phyloP scores from a whole-genome alignment of 495 filamentous ascomycete genomes.

The Xylaria cubensis region DNA sequence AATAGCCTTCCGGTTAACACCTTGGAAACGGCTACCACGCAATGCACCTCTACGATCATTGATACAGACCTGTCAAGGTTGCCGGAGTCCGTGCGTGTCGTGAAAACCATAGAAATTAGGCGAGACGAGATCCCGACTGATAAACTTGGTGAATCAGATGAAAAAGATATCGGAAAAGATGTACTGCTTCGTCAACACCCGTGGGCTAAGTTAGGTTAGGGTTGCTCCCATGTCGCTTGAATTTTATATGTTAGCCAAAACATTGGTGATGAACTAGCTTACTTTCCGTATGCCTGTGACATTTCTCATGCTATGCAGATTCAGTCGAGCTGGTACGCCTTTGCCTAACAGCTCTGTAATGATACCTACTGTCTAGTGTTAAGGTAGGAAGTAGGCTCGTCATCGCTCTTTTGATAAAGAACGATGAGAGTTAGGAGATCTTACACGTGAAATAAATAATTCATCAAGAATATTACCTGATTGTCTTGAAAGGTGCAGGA shows the following conservation, averaged over 20 bases:
- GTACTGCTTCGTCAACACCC: slow-evolving; percentile 22
- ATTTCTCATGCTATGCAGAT: background rate
- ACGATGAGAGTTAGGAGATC: background rate
- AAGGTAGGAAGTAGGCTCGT: background rate
- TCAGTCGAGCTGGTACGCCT: background rate
- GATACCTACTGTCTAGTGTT: background rate
- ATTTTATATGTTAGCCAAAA: background rate
- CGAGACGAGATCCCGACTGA: slow-evolving; percentile 16
- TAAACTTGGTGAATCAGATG: background rate
- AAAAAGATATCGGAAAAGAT: slow-evolving; percentile 12
- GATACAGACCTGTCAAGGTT: background rate
- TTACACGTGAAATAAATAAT: no score
- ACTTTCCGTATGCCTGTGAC: background rate
- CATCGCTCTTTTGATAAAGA: background rate
- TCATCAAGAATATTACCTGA: no score
- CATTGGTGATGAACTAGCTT: background rate
- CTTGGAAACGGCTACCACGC: background rate
- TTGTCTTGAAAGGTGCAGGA: no score
- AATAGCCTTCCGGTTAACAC: slow-evolving; percentile 12
- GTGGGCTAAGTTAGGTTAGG: slow-evolving; percentile 7
- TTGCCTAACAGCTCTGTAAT: background rate
- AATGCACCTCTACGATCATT: background rate
- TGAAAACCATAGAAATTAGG: slow-evolving; percentile 17
- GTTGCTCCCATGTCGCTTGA: background rate
- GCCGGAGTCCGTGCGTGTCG: slow-evolving; percentile 1